Conservation (phyloP, 768 basidiomycete genomes). For the Suillus subluteus region DNA sequence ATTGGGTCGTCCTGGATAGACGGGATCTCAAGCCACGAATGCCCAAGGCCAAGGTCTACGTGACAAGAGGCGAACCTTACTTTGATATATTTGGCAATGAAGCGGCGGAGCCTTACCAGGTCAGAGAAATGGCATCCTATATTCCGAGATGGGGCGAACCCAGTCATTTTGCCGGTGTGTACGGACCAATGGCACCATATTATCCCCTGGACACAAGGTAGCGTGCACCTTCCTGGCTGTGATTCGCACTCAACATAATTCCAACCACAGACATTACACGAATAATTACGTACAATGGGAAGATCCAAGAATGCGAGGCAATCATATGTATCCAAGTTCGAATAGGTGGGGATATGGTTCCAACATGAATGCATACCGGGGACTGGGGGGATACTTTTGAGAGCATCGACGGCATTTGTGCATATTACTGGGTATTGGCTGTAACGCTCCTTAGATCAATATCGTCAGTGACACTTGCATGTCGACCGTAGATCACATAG, state of each 20-base stretch:
- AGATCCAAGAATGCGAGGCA: neutral
- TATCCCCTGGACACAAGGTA: neutral
- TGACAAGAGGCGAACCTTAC: neutral
- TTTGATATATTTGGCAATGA: neutral
- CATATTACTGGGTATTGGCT: neutral
- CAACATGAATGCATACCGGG: neutral
- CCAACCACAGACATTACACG: neutral
- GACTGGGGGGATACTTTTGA: neutral
- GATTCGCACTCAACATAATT: neutral
- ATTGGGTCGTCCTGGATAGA: neutral
- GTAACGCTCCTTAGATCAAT: neutral
- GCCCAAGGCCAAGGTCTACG: neutral
- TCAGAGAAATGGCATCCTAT: neutral
- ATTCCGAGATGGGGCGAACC: neutral
- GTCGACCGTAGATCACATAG: neutral
- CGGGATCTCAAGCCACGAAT: neutral
- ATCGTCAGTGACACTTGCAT: neutral
- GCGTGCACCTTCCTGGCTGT: neutral
- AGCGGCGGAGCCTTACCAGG: neutral
- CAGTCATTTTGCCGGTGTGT: neutral
- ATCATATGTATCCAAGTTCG: neutral
- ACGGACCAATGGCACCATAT: neutral
- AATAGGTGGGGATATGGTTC: neutral
- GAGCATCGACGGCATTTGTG: neutral
- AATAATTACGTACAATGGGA: neutral